Percentiles rank a stretch among this genome's conserved stretches.
phyloP scores from a whole-genome alignment of 371 early-diverging fungal genomes.

The Aphelidium insulamus region DNA sequence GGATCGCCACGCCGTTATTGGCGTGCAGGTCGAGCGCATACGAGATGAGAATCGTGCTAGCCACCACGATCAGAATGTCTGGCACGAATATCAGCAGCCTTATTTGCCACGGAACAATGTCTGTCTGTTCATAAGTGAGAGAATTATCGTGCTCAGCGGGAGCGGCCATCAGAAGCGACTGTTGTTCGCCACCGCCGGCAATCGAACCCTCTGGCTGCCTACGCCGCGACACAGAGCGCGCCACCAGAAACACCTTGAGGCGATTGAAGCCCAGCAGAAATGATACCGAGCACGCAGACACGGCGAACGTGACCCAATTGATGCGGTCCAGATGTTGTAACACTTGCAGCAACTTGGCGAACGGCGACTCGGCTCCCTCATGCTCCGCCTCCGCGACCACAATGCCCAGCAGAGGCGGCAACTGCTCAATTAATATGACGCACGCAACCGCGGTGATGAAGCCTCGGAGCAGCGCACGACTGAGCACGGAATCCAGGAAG shows the following conservation, averaged over 20 bases:
- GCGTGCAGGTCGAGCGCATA: slow-evolving; percentile 33
- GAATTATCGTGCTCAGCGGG: no score
- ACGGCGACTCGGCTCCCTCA: slow-evolving; percentile 36
- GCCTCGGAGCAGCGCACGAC: slow-evolving; percentile 68
- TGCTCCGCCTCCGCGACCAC: slow-evolving; percentile 17
- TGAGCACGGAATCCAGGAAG: slow-evolving; percentile 80
- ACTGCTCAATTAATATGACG: slow-evolving; percentile 68
- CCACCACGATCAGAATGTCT: slow-evolving; percentile 62
- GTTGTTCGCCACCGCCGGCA: no score
- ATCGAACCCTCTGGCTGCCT: no score
- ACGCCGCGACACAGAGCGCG: no score
- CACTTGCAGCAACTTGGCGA: slow-evolving; percentile 40
- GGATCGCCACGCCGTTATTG: slow-evolving; percentile 35
- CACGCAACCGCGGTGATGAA: slow-evolving; percentile 79
- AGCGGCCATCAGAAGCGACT: no score
- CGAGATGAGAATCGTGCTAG: slow-evolving; percentile 36
- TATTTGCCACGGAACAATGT: no score
- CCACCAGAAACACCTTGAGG: slow-evolving; percentile 34
- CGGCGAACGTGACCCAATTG: slow-evolving; percentile 36
- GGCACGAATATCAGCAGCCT: no score
- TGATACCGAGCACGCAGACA: slow-evolving; percentile 37
- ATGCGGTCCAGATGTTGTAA: slow-evolving; percentile 19
- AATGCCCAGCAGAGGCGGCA: slow-evolving; percentile 43
- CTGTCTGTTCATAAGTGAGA: no score
- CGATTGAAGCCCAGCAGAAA: slow-evolving; percentile 33